Conservation (phyloP, 164 flowering plant genomes). For the Magnolia changhungtana region DNA sequence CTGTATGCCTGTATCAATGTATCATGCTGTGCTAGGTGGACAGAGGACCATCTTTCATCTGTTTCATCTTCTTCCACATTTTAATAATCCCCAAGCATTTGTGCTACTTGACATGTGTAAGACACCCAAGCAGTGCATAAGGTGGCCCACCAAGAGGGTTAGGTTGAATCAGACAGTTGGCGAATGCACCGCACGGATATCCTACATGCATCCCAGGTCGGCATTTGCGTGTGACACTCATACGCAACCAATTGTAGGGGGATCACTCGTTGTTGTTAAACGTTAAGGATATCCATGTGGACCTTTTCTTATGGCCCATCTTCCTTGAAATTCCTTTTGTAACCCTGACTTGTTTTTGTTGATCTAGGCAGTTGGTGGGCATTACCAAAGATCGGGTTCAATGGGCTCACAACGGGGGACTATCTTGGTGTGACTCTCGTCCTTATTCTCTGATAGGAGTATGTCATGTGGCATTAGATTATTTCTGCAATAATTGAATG, state of each 20-base stretch:
- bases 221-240: background rate
- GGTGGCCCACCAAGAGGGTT: too few relatives aligned
- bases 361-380: constrained; percentile 72
- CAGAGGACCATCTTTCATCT: too few relatives aligned
- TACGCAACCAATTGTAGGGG: background rate
- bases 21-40: too few relatives aligned
- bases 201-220: background rate
- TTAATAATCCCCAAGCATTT: too few relatives aligned
- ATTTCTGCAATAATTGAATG: background rate
- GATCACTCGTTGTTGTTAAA: background rate
- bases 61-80: too few relatives aligned
- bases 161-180: background rate
- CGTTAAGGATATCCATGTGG: background rate
- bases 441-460: background rate
- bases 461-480: background rate
- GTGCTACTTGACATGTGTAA: too few relatives aligned
- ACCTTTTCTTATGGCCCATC: background rate
- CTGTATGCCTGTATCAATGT: too few relatives aligned
- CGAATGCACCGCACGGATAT: background rate
- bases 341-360: constrained; percentile 6
- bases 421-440: constrained; percentile 54
- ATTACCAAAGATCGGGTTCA: constrained; percentile 62
- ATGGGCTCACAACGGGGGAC: constrained; percentile 51
- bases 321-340: constrained; percentile 2
- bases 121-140: too few relatives aligned